Evolutionary conservation across 2,329 filamentous ascomycete genomes (phyloP).

Genomic region (Phialocephala sp.): DNA sequence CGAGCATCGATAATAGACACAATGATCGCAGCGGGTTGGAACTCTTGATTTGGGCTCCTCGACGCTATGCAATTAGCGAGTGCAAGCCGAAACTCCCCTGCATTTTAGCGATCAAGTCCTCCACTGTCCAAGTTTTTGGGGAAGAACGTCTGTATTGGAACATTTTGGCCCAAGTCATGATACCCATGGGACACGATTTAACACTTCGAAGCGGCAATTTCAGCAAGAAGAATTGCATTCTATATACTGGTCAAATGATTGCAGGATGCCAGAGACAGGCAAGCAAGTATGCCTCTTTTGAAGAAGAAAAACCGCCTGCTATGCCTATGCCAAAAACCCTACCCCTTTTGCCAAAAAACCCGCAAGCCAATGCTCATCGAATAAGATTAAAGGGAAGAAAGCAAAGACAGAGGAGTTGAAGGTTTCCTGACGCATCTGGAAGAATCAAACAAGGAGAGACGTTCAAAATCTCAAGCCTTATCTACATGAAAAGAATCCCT

Average conservation of each 20-base stretch:
- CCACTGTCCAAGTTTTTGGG: neutral
- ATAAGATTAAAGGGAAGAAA: neutral
- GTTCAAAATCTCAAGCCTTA: constrained; percentile 2
- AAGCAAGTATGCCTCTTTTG: neutral
- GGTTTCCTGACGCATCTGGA: neutral
- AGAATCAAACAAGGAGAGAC: constrained; percentile 2
- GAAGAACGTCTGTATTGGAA: too few species aligned
- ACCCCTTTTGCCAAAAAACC: neutral
- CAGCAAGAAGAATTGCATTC: neutral
- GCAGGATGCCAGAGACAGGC: neutral
- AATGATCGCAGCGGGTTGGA: neutral
- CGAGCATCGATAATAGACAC: neutral
- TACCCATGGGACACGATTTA: neutral
- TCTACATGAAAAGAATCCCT: neutral
- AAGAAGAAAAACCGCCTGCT: neutral
- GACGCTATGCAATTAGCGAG: neutral
- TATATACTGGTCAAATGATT: constrained; percentile 1
- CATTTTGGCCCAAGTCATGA: too few species aligned
- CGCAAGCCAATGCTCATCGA: neutral
- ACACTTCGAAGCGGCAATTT: neutral
- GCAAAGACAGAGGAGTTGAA: neutral
- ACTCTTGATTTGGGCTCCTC: too few species aligned
- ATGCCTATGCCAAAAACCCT: neutral
- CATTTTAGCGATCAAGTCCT: neutral
- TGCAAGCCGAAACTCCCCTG: neutral